Evolutionary conservation across 2,329 filamentous ascomycete genomes (phyloP).

Genomic region (Ilyonectria robusta): DNA sequence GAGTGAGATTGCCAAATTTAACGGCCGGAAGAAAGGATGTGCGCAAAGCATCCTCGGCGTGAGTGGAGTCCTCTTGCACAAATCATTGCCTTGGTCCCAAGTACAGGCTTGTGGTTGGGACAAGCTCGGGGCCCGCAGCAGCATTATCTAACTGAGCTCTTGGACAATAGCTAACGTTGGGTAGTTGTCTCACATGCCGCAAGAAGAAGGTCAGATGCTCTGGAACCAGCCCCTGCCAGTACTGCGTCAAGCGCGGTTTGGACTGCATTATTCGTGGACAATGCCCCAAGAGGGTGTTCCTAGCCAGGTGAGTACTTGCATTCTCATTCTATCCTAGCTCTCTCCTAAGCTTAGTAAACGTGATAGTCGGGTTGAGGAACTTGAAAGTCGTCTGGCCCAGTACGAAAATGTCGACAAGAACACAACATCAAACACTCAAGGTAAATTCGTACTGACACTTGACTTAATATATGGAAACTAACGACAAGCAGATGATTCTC

Average conservation of each 20-base stretch:
- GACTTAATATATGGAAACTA: neutral
- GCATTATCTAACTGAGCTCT: neutral
- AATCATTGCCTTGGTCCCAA: slow-evolving; percentile 1
- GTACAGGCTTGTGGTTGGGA: neutral
- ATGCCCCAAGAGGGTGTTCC: slow-evolving; percentile 47
- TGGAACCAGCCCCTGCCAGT: slow-evolving; percentile 46
- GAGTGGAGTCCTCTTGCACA: slow-evolving; percentile 34
- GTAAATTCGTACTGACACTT: slow-evolving; percentile 6
- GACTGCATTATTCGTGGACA: slow-evolving; percentile 47
- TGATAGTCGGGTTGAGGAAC: slow-evolving; percentile 44
- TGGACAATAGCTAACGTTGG: neutral
- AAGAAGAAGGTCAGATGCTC: slow-evolving; percentile 48
- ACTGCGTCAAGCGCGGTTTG: slow-evolving; percentile 44
- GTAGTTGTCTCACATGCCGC: slow-evolving; percentile 45
- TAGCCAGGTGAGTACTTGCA: slow-evolving; percentile 41
- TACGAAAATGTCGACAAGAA: slow-evolving; percentile 43
- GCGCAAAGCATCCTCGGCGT: slow-evolving; percentile 46
- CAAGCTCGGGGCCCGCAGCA: neutral
- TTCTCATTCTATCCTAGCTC: neutral
- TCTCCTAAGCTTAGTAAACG: slow-evolving; percentile 1
- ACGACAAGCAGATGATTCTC: slow-evolving; percentile 25
- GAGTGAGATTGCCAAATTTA: slow-evolving; percentile 37
- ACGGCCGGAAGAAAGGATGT: slow-evolving; percentile 39
- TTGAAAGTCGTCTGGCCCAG: slow-evolving; percentile 44
- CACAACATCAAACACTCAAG: slow-evolving; percentile 28